Conservation (phyloP, 208 protist species). For the Trypanosoma rangeli region DNA sequence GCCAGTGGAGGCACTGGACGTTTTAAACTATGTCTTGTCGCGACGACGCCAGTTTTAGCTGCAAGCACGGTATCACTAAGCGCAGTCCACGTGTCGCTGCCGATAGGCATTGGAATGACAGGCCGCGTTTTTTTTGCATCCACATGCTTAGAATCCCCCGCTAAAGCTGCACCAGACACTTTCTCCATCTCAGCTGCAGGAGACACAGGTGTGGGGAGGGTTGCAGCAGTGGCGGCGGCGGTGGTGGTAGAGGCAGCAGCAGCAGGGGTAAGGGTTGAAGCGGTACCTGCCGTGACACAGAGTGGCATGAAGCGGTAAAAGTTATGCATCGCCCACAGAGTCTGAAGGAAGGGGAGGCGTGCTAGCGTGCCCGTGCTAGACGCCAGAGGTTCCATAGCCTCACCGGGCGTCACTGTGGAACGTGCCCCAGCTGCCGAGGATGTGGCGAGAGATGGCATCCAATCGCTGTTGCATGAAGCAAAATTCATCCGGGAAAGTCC, state of each 20-base stretch:
- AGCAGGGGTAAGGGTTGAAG: neutral
- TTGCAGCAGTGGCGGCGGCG: neutral
- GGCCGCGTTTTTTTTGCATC: slow-evolving; percentile 11
- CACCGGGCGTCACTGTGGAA: slow-evolving; percentile 4
- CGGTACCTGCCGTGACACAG: too few species aligned
- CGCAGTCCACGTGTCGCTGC: slow-evolving; percentile 23
- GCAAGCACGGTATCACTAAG: slow-evolving; percentile 11
- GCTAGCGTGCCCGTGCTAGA: slow-evolving; percentile 13
- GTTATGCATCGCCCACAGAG: slow-evolving; percentile 15
- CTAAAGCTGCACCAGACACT: neutral
- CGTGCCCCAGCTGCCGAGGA: slow-evolving; percentile 18
- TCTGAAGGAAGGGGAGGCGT: slow-evolving; percentile 5
- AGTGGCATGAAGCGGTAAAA: slow-evolving; percentile 23
- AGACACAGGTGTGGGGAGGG: too few species aligned
- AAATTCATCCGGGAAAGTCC: slow-evolving; percentile 47
- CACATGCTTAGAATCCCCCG: neutral
- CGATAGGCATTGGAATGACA: slow-evolving; percentile 20
- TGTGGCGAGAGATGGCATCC: slow-evolving; percentile 48
- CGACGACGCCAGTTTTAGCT: slow-evolving; percentile 15
- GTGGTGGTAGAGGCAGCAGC: neutral
- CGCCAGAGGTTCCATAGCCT: neutral
- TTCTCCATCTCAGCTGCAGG: neutral
- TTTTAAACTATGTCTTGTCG: neutral
- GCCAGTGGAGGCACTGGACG: slow-evolving; percentile 23
- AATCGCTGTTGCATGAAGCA: slow-evolving; percentile 51